Conservation (phyloP, 176 grass and related monocot species). For the Leersia perrieri region DNA sequence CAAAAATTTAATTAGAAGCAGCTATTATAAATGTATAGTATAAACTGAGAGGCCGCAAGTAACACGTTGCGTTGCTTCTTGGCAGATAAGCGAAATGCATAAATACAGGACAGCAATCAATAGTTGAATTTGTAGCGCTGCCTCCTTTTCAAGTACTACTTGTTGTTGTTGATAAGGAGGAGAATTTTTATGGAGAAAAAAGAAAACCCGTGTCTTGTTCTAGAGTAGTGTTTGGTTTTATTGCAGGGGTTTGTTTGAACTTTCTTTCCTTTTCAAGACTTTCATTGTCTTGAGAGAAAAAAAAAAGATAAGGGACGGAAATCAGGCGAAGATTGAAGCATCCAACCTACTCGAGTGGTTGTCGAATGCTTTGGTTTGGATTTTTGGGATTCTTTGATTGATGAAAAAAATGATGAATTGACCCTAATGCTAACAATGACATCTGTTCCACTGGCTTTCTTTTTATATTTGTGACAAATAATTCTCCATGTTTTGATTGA, state of each 20-base stretch:
- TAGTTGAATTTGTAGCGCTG: slow-evolving; percentile 25
- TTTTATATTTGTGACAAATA: not conserved
- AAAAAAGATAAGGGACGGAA: not conserved
- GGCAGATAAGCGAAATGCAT: slow-evolving; percentile 9
- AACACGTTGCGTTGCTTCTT: slow-evolving; percentile 11
- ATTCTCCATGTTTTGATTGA: slow-evolving; percentile 11
- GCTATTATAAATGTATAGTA: not conserved
- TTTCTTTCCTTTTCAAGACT: slow-evolving; percentile 34
- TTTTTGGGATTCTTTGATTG: slow-evolving; percentile 1
- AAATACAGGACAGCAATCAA: slow-evolving; percentile 12
- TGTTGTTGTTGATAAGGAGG: slow-evolving; percentile 43
- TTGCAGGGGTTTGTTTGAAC: slow-evolving; percentile 16
- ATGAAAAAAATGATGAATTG: slow-evolving; percentile 15
- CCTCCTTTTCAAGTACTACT: slow-evolving; percentile 44
- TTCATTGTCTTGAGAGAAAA: slow-evolving; percentile 27
- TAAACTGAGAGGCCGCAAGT: not conserved
- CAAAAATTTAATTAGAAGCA: slow-evolving; percentile 3
- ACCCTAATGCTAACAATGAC: not conserved
- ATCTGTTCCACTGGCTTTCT: not conserved
- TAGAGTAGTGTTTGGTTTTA: slow-evolving; percentile 30
- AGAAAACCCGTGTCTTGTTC: slow-evolving; percentile 33
- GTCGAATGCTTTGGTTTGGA: slow-evolving; percentile 18
- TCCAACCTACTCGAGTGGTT: slow-evolving; percentile 29
- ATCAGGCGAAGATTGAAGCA: slow-evolving; percentile 22
- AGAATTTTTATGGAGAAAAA: not conserved